Percentiles rank a stretch among this genome's conserved stretches.
Evolutionary conservation across 352 stramenopile genomes (phyloP).

Genomic region (Pythium biforme): DNA sequence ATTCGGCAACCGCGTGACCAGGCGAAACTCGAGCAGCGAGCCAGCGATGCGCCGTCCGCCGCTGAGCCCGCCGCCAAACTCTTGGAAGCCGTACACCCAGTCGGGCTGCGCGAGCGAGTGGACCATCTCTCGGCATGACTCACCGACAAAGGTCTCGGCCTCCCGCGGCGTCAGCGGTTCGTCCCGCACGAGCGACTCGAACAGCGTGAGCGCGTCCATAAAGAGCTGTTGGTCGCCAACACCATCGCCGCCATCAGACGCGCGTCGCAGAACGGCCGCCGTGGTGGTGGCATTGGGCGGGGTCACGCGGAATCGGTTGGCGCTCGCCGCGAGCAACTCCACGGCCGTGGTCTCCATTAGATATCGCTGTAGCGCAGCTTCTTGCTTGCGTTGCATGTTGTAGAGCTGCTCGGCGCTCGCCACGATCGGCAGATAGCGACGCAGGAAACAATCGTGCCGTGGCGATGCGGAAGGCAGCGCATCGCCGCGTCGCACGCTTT

Average conservation of each 20-base stretch:
- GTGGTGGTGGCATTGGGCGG: neutral
- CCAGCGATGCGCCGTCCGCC: neutral
- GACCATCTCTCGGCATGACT: constrained; percentile 33
- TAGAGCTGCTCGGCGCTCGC: neutral
- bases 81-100: neutral
- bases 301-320: neutral
- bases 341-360: neutral
- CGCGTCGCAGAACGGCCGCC: neutral
- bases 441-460: neutral
- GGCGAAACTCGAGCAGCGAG: constrained; percentile 41
- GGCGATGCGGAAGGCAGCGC: neutral
- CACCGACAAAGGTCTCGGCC: constrained; percentile 48
- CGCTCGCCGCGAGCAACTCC: neutral
- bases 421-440: neutral
- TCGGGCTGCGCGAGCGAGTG: neutral
- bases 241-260: neutral
- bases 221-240: neutral
- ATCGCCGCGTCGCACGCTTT: neutral
- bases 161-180: constrained; percentile 32
- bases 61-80: neutral
- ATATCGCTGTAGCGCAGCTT: neutral
- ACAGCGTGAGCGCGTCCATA: constrained; percentile 30
- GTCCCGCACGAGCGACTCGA: constrained; percentile 46
- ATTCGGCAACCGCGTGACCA: too few relatives aligned
- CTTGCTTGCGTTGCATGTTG: neutral